These are phyloP conservation scores for Diplodia scrobiculata DNA, from an alignment of 2,329 filamentous ascomycete species.

Conservation along the genomic window DNA sequence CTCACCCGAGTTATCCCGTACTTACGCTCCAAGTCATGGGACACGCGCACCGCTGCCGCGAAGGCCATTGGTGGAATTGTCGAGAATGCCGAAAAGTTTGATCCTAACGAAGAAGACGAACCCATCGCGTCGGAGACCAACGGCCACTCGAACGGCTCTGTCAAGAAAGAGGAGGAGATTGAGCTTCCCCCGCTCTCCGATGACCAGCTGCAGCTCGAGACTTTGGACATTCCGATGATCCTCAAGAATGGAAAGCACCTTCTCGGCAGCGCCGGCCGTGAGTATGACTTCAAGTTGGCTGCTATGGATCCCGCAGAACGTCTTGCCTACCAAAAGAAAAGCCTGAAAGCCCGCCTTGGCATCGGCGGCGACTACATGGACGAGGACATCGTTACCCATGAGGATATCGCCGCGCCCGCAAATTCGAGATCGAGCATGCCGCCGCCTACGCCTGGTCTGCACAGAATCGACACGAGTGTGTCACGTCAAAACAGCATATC, in stretches of 20 bases:
- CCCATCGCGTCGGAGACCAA: conserved; percentile 44
- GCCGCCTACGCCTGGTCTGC: conserved; percentile 43
- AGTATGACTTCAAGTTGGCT: conserved; percentile 81
- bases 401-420: conserved; percentile 56
- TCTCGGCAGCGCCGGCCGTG: conserved; percentile 75
- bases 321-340: conserved; percentile 86
- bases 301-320: conserved; percentile 78
- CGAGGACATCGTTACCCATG: conserved; percentile 73
- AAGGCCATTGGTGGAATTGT: conserved; percentile 94
- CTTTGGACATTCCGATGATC: conserved; percentile 76
- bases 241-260: conserved; percentile 82
- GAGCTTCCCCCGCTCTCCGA: conserved; percentile 51
- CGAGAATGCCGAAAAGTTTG: conserved; percentile 81
- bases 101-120: conserved; percentile 74
- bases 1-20: conserved; percentile 94
- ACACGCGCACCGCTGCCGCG: conserved; percentile 88
- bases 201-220: conserved; percentile 70
- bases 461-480: conserved; percentile 56
- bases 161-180: conserved; percentile 55
- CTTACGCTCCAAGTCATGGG: conserved; percentile 92
- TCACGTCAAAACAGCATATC: conserved; percentile 51
- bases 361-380: conserved; percentile 82
- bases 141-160: conserved; percentile 42
- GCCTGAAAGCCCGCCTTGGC: conserved; percentile 76
- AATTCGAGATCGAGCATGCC: conserved; percentile 32